A percentile compares a stretch with the other conserved stretches of the same genome.
Evolutionary conservation across 345 rosid species (phyloP).

Genomic region (Mallotus nudiflorus): DNA sequence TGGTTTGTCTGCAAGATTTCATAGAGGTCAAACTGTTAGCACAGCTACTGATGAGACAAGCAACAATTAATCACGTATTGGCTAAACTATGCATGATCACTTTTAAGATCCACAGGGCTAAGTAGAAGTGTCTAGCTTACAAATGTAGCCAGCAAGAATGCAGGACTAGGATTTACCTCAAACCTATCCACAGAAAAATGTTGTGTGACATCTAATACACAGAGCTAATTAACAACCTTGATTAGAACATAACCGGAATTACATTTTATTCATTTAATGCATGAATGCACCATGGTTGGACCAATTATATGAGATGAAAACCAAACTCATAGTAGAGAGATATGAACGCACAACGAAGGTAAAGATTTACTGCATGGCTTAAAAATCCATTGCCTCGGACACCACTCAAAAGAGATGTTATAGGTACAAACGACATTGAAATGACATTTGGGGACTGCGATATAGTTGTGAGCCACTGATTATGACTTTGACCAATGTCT

Average conservation of each 20-base stretch:
- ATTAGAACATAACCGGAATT: not conserved
- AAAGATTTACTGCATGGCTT: conserved; percentile 84
- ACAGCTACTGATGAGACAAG: not conserved
- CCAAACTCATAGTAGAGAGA: conserved; percentile 12
- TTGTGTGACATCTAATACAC: not conserved
- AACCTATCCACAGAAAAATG: not conserved
- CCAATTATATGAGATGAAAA: not conserved
- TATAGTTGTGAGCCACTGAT: conserved; percentile 82
- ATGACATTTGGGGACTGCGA: conserved; percentile 76
- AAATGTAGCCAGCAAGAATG: not conserved
- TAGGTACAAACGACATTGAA: conserved; percentile 92
- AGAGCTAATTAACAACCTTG: not conserved
- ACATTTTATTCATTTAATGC: not conserved
- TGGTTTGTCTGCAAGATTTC: conserved; percentile 78
- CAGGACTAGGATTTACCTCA: not conserved
- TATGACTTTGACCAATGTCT: conserved; percentile 70
- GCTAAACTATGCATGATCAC: too few species aligned
- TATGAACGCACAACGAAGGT: conserved; percentile 75
- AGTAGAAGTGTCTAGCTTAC: not conserved
- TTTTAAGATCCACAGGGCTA: not conserved
- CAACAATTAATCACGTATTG: not conserved
- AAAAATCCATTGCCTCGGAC: conserved; percentile 85
- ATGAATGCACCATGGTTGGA: not conserved
- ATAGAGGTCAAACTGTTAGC: not conserved
- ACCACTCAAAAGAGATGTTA: conserved; percentile 80